phyloP scores from a whole-genome alignment of 306 rosid genomes.

The Trifolium dubium region DNA sequence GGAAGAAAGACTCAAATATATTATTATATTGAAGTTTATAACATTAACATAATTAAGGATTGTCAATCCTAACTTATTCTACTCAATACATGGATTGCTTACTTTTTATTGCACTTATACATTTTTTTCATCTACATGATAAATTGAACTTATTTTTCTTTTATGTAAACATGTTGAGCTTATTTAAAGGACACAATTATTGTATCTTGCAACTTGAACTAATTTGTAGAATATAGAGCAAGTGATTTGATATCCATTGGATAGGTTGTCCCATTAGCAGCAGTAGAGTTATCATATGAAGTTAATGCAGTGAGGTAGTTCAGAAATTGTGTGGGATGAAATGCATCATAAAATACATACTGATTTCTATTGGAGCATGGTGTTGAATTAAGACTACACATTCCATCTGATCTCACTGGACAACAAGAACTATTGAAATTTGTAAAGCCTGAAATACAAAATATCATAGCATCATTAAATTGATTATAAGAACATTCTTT shows the following conservation, averaged over 20 bases:
- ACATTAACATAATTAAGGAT: no score
- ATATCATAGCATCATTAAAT: background rate
- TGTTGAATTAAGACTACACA: constrained; percentile 16
- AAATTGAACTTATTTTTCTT: background rate
- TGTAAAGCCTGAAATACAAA: constrained; percentile 46
- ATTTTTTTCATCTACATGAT: background rate
- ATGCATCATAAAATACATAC: constrained; percentile 42
- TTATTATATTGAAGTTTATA: no score
- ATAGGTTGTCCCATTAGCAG: constrained; percentile 15
- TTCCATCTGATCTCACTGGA: constrained; percentile 8
- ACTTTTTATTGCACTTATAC: background rate
- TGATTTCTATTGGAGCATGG: constrained; percentile 47
- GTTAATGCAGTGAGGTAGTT: constrained; percentile 25
- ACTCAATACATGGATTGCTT: background rate
- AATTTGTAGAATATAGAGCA: background rate
- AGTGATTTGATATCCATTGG: constrained; percentile 44
- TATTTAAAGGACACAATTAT: background rate
- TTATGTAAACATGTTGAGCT: background rate
- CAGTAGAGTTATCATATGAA: background rate
- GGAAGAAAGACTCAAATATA: no score
- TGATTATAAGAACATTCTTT: background rate
- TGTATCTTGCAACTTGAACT: background rate
- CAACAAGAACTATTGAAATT: constrained; percentile 40
- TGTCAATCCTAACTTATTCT: background rate
- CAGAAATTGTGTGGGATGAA: constrained; percentile 37